phyloP scores from a whole-genome alignment of 2,329 filamentous ascomycete species.

The Pyricularia sp. region DNA sequence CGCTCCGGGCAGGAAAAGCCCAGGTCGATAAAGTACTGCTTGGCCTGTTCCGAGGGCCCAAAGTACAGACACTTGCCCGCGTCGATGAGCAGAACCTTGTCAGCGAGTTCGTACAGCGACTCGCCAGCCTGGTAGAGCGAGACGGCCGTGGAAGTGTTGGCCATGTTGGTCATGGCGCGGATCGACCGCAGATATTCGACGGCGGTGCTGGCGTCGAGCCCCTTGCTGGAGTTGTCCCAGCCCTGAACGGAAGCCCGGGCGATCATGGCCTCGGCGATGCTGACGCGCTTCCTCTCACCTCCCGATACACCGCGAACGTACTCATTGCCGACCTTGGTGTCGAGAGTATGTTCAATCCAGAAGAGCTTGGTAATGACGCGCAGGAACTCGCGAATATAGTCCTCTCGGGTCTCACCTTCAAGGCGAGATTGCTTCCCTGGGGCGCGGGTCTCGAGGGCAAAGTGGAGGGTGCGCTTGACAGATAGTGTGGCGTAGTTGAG shows the following conservation, averaged over 20 bases:
- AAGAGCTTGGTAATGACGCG: conserved; percentile 83
- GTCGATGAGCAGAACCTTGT: conserved; percentile 70
- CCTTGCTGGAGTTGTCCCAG: conserved; percentile 63
- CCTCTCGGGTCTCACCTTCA: conserved; percentile 18
- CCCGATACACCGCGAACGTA: conserved; percentile 52
- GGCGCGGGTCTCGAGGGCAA: conserved; percentile 39
- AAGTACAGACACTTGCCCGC: conserved; percentile 57
- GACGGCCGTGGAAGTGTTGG: conserved; percentile 48
- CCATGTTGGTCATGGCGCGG: conserved; percentile 57
- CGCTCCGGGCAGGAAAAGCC: conserved; percentile 51
- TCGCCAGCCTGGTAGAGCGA: conserved; percentile 61
- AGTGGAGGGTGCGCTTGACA: conserved; percentile 57
- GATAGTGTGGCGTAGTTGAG: conserved; percentile 60
- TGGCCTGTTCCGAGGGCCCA: conserved; percentile 51
- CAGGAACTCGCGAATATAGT: conserved; percentile 72
- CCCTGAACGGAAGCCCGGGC: conserved; percentile 53
- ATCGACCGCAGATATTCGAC: conserved; percentile 57
- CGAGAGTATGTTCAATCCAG: conserved; percentile 81
- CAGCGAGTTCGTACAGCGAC: conserved; percentile 57
- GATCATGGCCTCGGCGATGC: conserved; percentile 62
- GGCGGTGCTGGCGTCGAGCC: conserved; percentile 56
- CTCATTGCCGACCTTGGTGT: conserved; percentile 61
- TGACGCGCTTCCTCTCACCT: conserved; percentile 64
- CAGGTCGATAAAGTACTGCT: conserved; percentile 55
- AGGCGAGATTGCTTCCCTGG: conserved; percentile 28